These are phyloP conservation scores for Penicillium sp. DNA, from an alignment of 2,329 filamentous ascomycete genomes.

Conservation along the genomic window DNA sequence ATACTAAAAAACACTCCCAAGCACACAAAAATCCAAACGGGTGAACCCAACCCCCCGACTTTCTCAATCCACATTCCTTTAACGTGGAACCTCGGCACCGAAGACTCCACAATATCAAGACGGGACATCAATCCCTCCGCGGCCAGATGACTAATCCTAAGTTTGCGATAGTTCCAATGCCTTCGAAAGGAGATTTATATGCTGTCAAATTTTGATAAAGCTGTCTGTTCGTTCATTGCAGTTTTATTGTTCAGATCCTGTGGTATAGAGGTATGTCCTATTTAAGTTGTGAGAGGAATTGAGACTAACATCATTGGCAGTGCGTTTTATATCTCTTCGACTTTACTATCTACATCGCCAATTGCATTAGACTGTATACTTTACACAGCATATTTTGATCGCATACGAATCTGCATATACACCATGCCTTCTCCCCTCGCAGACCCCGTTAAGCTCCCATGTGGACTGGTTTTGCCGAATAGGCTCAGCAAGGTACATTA, in stretches of 20 bases:
- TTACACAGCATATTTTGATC: neutral
- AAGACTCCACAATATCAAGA: neutral
- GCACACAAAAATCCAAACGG: neutral
- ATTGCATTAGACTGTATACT: neutral
- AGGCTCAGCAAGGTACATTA: conserved; percentile 46
- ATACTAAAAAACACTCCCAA: neutral
- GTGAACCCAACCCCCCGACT: conserved; percentile 1
- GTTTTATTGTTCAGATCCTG: neutral
- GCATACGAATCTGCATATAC: neutral
- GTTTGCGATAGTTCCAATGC: too few species aligned
- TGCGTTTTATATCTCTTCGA: neutral
- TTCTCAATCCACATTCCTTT: neutral
- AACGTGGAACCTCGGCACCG: neutral
- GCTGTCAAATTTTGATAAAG: neutral
- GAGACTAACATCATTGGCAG: neutral
- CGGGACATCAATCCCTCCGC: conserved; percentile 17
- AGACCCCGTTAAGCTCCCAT: conserved; percentile 52
- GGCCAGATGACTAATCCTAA: conserved; percentile 2
- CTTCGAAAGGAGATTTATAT: neutral
- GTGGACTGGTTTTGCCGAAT: conserved; percentile 57
- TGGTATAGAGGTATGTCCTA: neutral
- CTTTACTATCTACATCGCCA: neutral
- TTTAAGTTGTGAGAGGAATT: neutral
- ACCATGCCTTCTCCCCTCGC: conserved; percentile 31
- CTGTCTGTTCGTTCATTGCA: neutral